phyloP scores from a whole-genome alignment of 1,284 basidiomycete species.

The Apiotrichum gracile region DNA sequence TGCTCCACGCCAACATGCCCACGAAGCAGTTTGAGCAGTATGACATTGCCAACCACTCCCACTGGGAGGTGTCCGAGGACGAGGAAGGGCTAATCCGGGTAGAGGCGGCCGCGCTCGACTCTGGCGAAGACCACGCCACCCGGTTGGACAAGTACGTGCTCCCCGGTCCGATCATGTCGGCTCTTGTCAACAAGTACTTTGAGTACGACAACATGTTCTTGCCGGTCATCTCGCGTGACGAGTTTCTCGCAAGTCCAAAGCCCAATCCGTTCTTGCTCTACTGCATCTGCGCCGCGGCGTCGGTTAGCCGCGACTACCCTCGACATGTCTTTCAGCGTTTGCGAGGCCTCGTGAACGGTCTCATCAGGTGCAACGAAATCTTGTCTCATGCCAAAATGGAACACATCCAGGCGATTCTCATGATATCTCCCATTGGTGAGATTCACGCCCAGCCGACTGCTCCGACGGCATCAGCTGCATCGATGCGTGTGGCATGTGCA shows the following conservation, averaged over 20 bases:
- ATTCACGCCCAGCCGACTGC: constrained; percentile 46
- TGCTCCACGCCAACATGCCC: constrained; percentile 82
- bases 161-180: constrained; percentile 65
- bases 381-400: constrained; percentile 76
- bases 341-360: constrained; percentile 72
- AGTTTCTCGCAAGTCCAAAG: constrained; percentile 60
- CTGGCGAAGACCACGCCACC: constrained; percentile 22
- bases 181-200: constrained; percentile 87
- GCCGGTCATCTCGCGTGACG: constrained; percentile 77
- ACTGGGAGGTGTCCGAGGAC: constrained; percentile 68
- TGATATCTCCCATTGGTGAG: constrained; percentile 46
- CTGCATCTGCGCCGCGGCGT: constrained; percentile 85
- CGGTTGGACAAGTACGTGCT: constrained; percentile 47
- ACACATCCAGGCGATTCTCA: constrained; percentile 83
- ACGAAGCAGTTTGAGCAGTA: constrained; percentile 76
- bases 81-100: constrained; percentile 87
- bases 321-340: constrained; percentile 77
- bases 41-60: constrained; percentile 75
- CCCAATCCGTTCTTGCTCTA: constrained; percentile 66
- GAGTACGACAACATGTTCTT: constrained; percentile 74
- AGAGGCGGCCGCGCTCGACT: constrained; percentile 57
- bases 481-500: constrained; percentile 49
- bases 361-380: constrained; percentile 84
- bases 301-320: constrained; percentile 75
- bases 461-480: constrained; percentile 41